Base-by-base conservation (phyloP, 1,284 basidiomycete genomes). In the Sporisorium scitamineum region DNA sequence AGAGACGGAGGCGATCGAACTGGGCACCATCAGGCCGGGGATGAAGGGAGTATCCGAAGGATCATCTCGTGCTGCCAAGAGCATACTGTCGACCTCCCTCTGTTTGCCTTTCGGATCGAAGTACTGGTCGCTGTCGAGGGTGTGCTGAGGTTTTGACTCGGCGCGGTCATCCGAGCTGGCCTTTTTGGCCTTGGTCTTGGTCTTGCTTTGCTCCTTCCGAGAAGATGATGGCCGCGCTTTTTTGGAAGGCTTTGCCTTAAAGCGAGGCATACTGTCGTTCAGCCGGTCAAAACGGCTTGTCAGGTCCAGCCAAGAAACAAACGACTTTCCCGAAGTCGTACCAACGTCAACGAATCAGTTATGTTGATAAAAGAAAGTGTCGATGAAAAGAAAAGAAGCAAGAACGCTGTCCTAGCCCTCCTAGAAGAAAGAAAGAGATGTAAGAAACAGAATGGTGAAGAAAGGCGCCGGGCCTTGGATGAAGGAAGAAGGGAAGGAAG, bases 281-380 rank as follows among this genome's bases (percentile, higher is more conserved):
- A 20, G 9, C 16, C 24, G 3, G 39, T 11, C 26, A 39, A 22
- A 20, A 5, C 16, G 26, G 41, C 29, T 24, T 10, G 42, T 16
- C 22, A 6, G 22, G 10, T 53, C 24, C 42, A 14, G 41, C 13
- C 22, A n/a, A 5, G 32, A 48, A 53, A n/a, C 24, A 34, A 42
- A 61, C 54, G 61, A 71, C 59, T 64, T 70, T 61, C 68, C 68
- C 27, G 62, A 71, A 62, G 59, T 54, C 64, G 63, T 67, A 18
- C 20, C 44, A 32, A 26, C 14, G 20, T 57, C 18, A 31, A 39
- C 39, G 13, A 13, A 10, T 8, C 5, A 34, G 10, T 7, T 11
- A 37, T 37, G n/a, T 44, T 26, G 14, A 26, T n/a, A 37, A 42
- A 34, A 61, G 44, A 24, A 47, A 57, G 27, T 3, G 29, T 39